Conservation (phyloP, 75 land plant species). For the Chamaecyparis obtusa region DNA sequence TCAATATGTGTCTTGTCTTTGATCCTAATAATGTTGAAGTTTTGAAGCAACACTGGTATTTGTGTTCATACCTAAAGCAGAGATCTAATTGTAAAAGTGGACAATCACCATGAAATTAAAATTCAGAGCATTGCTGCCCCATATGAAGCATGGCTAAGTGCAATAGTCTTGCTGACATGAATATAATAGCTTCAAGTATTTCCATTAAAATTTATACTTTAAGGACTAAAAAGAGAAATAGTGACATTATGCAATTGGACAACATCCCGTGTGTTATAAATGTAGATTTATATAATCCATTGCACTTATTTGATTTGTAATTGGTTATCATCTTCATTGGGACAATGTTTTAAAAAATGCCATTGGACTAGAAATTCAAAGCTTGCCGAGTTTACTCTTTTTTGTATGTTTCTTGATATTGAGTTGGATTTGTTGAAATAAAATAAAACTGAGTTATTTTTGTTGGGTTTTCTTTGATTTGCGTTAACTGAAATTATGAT, state of each 20-base stretch:
- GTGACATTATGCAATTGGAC: not conserved
- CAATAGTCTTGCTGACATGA: not conserved
- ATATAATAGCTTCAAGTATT: not conserved
- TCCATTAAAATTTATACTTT: not conserved
- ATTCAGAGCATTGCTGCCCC: not conserved
- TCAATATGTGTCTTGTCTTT: not conserved
- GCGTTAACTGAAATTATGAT: constrained; percentile 14
- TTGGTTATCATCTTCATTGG: not conserved
- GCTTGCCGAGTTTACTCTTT: not conserved
- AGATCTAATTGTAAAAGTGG: not conserved
- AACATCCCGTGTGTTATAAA: not conserved
- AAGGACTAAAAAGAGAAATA: not conserved
- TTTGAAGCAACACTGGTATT: not conserved
- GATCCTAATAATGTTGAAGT: not conserved
- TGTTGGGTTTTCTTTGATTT: not conserved
- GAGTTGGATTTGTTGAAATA: not conserved
- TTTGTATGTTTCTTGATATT: not conserved
- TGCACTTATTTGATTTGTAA: not conserved
- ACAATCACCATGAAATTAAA: not conserved
- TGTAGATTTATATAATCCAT: not conserved
- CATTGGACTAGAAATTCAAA: not conserved
- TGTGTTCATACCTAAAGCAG: not conserved
- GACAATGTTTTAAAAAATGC: not conserved
- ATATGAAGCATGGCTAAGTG: not conserved
- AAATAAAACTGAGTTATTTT: not conserved